Evolutionary conservation across 768 basidiomycete genomes (phyloP).

Genomic region (Rhizopogon salebrosus): DNA sequence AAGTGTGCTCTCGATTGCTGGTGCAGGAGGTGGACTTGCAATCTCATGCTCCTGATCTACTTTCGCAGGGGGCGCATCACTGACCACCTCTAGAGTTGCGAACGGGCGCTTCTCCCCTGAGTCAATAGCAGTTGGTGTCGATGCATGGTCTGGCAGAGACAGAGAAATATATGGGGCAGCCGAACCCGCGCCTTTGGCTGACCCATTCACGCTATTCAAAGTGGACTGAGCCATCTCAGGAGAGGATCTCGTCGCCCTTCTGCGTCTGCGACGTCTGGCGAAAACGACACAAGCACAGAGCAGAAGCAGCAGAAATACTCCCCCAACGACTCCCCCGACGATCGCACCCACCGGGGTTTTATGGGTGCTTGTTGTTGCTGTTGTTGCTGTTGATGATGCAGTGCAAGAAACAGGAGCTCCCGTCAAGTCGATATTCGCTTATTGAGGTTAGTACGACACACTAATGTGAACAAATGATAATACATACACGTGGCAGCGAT

Average conservation of each 20-base stretch:
- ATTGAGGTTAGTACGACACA: neutral
- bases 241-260: neutral
- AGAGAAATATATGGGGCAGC: neutral
- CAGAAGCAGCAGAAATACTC: constrained; percentile 9
- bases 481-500: constrained; percentile 11
- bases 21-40: too few species aligned
- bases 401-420: constrained; percentile 10
- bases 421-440: constrained; percentile 16
- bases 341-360: constrained; percentile 11
- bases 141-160: neutral
- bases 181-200: neutral
- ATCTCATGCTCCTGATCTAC: too few species aligned
- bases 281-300: constrained; percentile 9
- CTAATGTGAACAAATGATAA: neutral
- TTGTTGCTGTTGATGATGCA: neutral
- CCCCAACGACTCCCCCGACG: constrained; percentile 20
- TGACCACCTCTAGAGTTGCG: too few species aligned
- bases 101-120: neutral
- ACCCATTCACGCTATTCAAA: neutral
- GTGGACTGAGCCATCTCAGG: neutral
- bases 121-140: neutral
- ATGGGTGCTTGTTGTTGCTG: constrained; percentile 4
- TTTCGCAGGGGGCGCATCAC: too few species aligned
- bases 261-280: constrained; percentile 9
- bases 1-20: too few species aligned